Evolutionary conservation across 1,284 basidiomycete species (phyloP).

Genomic region (Tausonia pullulans): DNA sequence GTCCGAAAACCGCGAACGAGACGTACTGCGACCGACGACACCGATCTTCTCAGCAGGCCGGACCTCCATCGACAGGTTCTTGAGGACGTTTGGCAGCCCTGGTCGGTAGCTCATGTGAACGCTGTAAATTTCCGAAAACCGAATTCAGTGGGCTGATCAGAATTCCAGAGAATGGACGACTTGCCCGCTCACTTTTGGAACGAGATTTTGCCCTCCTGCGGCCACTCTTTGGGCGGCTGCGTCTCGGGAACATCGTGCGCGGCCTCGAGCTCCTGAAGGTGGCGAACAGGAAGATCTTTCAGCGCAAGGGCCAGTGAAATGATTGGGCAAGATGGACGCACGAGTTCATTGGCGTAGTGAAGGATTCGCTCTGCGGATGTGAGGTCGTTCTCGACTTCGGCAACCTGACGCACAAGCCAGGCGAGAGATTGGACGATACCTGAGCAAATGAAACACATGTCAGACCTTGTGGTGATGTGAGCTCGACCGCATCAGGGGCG

Average conservation of each 20-base stretch:
- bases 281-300: too few relatives aligned
- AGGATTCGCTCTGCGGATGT: slow-evolving; percentile 65
- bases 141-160: neutral
- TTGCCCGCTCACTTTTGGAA: slow-evolving; percentile 24
- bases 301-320: too few relatives aligned
- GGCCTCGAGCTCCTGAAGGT: slow-evolving; percentile 54
- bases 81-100: slow-evolving; percentile 41
- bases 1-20: too few relatives aligned
- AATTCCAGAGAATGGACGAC: neutral
- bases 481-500: slow-evolving; percentile 53
- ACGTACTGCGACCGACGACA: slow-evolving; percentile 35
- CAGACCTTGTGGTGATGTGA: slow-evolving; percentile 35
- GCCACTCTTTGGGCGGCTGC: slow-evolving; percentile 56
- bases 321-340: too few relatives aligned
- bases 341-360: slow-evolving; percentile 58
- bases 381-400: slow-evolving; percentile 73
- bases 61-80: slow-evolving; percentile 47
- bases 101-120: slow-evolving; percentile 40
- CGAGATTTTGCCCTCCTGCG: slow-evolving; percentile 35
- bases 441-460: too few relatives aligned
- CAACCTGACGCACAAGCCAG: slow-evolving; percentile 66
- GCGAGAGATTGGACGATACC: slow-evolving; percentile 47
- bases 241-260: slow-evolving; percentile 51
- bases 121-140: slow-evolving; percentile 17
- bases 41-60: slow-evolving; percentile 42